Conservation (phyloP, 345 rosid genomes). For the Syzygium aqueum region DNA sequence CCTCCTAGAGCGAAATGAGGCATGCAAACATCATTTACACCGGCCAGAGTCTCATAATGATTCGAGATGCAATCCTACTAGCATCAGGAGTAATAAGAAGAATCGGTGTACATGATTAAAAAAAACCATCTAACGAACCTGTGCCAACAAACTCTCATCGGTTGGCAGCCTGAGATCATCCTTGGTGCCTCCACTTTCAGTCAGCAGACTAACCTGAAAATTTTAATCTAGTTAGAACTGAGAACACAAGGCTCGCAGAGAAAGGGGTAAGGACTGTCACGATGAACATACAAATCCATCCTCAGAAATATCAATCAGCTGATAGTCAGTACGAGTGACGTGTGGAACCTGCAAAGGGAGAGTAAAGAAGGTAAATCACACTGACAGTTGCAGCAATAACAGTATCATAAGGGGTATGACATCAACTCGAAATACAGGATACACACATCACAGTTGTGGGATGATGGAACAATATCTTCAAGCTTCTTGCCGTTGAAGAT, state of each 20-base stretch:
- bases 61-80: not conserved
- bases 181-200: slow-evolving; percentile 2
- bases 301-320: slow-evolving; percentile 5
- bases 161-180: slow-evolving; percentile 5
- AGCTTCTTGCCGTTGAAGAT: slow-evolving; percentile 3
- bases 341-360: slow-evolving; percentile 1
- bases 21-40: not conserved
- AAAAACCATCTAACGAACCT: not conserved
- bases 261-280: not conserved
- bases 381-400: not conserved
- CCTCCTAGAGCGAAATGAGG: not conserved
- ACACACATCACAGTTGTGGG: slow-evolving; percentile 6
- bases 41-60: not conserved
- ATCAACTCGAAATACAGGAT: not conserved
- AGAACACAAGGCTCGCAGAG: not conserved
- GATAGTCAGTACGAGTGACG: slow-evolving; percentile 4
- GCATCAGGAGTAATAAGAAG: not conserved
- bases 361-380: not conserved
- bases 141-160: not conserved
- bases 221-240: not conserved
- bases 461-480: slow-evolving; percentile 5
- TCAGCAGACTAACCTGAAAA: slow-evolving; percentile 2
- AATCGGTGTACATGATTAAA: not conserved
- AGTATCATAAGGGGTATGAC: not conserved
- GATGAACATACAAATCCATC: slow-evolving; percentile 1